phyloP scores from a whole-genome alignment of 2,329 filamentous ascomycete species.

The Colletotrichum sp. region DNA sequence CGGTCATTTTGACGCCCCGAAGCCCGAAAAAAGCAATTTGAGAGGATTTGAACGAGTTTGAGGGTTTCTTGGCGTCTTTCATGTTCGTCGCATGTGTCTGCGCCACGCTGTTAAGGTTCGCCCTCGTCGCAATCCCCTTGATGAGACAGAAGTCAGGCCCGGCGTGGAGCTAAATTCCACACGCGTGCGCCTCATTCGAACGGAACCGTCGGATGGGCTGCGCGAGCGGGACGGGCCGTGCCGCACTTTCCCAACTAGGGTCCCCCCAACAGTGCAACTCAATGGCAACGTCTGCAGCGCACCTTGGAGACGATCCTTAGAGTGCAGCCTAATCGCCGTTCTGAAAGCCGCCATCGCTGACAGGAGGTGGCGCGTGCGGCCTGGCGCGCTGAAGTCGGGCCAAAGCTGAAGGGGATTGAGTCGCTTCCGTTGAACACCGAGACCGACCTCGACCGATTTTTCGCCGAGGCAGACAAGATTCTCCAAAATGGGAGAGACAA shows the following conservation, averaged over 20 bases:
- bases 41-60: no score
- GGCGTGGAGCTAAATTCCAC: no score
- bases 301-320: background rate
- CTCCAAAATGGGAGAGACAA: background rate
- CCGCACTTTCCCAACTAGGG: no score
- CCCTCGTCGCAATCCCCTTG: no score
- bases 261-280: no score
- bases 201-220: background rate
- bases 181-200: background rate
- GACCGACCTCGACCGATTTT: background rate
- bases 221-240: background rate
- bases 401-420: background rate
- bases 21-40: no score
- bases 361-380: background rate
- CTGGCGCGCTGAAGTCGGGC: background rate
- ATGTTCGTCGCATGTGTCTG: no score
- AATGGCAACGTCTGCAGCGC: no score
- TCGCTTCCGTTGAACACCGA: background rate
- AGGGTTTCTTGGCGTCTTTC: no score
- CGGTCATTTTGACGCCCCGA: no score
- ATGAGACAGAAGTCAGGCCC: no score
- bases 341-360: background rate
- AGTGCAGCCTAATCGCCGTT: rapidly evolving
- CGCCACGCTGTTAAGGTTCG: no score
- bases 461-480: background rate